phyloP scores from a whole-genome alignment of 257 asterid genomes.

The Catharanthus roseus region DNA sequence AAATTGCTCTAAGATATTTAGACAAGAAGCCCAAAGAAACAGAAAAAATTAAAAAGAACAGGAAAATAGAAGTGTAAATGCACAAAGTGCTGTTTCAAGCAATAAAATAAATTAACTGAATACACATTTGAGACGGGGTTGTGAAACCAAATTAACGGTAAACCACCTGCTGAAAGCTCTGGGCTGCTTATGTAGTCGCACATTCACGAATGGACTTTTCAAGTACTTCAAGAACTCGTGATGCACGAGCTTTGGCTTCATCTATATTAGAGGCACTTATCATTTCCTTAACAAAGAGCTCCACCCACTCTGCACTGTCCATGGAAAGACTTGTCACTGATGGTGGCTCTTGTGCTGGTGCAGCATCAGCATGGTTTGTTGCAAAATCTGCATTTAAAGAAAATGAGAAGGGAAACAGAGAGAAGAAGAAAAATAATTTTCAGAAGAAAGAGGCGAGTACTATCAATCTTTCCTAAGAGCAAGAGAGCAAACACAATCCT shows the following conservation, averaged over 20 bases:
- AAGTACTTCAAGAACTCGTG: constrained; percentile 37
- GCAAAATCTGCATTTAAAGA: constrained; percentile 22
- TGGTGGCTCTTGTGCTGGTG: constrained; percentile 27
- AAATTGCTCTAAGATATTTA: not conserved
- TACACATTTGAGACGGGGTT: not conserved
- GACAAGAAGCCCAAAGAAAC: not conserved
- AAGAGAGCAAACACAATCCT: not conserved
- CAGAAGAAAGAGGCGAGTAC: not conserved
- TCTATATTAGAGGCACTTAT: constrained; percentile 35
- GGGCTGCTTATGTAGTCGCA: constrained; percentile 55
- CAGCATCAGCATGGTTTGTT: constrained; percentile 34
- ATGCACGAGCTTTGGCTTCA: constrained; percentile 49
- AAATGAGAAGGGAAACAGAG: not conserved
- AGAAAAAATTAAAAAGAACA: not conserved
- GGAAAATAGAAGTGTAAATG: not conserved
- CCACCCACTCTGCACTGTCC: constrained; percentile 40
- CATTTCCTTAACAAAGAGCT: constrained; percentile 45
- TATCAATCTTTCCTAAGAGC: not conserved
- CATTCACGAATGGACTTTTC: constrained; percentile 35
- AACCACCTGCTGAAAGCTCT: constrained; percentile 63
- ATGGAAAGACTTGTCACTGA: constrained; percentile 16
- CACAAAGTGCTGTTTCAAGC: not conserved
- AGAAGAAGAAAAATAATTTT: no score
- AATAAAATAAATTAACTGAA: not conserved
- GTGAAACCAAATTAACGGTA: not conserved